phyloP scores from a whole-genome alignment of 2,329 filamentous ascomycete genomes.

The Juglanconis sp. region DNA sequence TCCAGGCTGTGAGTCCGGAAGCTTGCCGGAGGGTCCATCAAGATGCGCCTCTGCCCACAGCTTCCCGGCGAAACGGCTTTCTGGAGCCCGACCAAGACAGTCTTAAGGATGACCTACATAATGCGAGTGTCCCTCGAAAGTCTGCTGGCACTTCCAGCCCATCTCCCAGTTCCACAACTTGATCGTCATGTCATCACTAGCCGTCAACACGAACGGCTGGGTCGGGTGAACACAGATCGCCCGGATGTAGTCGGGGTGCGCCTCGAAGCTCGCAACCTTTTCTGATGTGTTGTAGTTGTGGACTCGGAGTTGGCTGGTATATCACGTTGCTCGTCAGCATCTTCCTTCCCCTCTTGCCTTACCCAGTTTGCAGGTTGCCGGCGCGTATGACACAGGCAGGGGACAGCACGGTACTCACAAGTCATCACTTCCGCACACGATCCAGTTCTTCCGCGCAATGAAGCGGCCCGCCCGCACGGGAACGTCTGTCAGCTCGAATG shows the following conservation, averaged over 20 bases:
- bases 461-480: constrained; percentile 96
- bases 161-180: constrained; percentile 99
- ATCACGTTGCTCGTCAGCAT: neutral
- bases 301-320: constrained; percentile 77
- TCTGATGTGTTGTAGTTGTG: constrained; percentile 99
- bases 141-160: constrained; percentile 75
- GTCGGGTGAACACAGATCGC: constrained; percentile 94
- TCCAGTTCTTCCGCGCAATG: constrained; percentile 98
- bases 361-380: constrained; percentile 22
- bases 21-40: neutral
- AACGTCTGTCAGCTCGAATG: constrained; percentile 97
- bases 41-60: neutral
- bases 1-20: neutral
- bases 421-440: constrained; percentile 91
- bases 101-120: constrained; percentile 43
- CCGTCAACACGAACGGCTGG: constrained; percentile 92
- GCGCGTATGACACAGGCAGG: constrained; percentile 27
- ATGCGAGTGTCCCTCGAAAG: constrained; percentile 90
- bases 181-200: constrained; percentile 97
- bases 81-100: neutral
- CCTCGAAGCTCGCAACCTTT: constrained; percentile 96
- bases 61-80: neutral
- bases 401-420: constrained; percentile 42
- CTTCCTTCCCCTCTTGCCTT: constrained; percentile 27
- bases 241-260: constrained; percentile 96